A percentile compares a stretch with the other conserved stretches of the same genome.
These are phyloP conservation scores for Gardenia jasminoides DNA, from an alignment of 257 asterid species.

Conservation along the genomic window DNA sequence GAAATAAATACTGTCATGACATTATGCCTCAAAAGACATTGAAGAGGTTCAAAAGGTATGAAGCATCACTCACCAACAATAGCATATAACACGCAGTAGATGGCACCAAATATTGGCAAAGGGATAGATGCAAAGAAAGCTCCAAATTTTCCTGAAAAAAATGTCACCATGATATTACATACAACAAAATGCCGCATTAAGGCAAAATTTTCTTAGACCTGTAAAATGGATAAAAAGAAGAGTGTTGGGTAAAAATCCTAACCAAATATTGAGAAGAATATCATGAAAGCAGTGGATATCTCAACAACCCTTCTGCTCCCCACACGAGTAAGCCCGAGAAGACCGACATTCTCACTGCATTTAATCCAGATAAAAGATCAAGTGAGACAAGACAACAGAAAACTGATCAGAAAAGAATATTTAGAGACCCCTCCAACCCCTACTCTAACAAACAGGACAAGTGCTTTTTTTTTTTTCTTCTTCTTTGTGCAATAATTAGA, in stretches of 20 bases:
- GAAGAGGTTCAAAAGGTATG: constrained; percentile 2
- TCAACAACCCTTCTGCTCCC: constrained; percentile 99
- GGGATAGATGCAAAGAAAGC: constrained; percentile 96
- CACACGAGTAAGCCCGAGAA: constrained; percentile 91
- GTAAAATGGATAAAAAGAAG: neutral
- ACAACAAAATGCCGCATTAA: neutral
- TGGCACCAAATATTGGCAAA: constrained; percentile 88
- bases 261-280: constrained; percentile 98
- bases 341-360: constrained; percentile 95
- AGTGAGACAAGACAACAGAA: neutral
- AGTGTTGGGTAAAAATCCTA: constrained; percentile 10
- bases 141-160: constrained; percentile 82
- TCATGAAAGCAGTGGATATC: constrained; percentile 89
- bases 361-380: neutral
- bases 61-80: constrained; percentile 68
- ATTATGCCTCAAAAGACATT: neutral
- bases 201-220: neutral
- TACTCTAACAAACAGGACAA: too few relatives aligned
- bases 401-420: neutral
- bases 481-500: too few relatives aligned
- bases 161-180: neutral
- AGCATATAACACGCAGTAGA: constrained; percentile 82
- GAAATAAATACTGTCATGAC: neutral
- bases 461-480: too few relatives aligned
- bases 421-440: neutral